These are phyloP conservation scores for Euphorbia schlechtendalii DNA, from an alignment of 441 rosid species.

Conservation along the genomic window DNA sequence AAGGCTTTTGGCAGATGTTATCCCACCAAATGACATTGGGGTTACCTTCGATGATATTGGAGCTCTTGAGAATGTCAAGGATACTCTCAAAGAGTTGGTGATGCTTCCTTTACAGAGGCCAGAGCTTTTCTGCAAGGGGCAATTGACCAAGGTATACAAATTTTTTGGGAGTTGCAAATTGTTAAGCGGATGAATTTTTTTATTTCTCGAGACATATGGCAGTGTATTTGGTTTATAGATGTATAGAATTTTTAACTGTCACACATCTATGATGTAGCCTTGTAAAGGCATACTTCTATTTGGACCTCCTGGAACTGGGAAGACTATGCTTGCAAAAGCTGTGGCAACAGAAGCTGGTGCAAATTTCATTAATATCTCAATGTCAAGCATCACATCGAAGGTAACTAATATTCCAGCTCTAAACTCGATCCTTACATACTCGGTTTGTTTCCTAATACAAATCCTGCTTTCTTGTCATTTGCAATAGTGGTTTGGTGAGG, in stretches of 20 bases:
- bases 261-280: conserved; percentile 44
- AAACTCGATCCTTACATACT: conserved; percentile 10
- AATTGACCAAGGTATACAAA: conserved; percentile 64
- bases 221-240: not conserved
- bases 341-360: conserved; percentile 98
- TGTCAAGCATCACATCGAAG: conserved; percentile 98
- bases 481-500: conserved; percentile 93
- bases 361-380: conserved; percentile 83
- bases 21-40: conserved; percentile 90
- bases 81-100: conserved; percentile 86
- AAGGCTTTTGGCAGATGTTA: conserved; percentile 82
- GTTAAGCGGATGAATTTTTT: no score
- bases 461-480: conserved; percentile 16
- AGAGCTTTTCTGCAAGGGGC: conserved; percentile 90
- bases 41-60: conserved; percentile 90
- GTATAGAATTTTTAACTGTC: conserved; percentile 6
- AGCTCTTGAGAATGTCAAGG: conserved; percentile 92
- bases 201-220: not conserved
- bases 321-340: conserved; percentile 94
- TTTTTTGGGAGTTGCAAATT: conserved; percentile 7
- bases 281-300: conserved; percentile 89
- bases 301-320: conserved; percentile 98
- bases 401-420: conserved; percentile 22
- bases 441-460: conserved; percentile 1
- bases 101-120: conserved; percentile 96